A percentile compares a stretch with the other conserved stretches of the same genome.
These are phyloP conservation scores for Aspergillus pseudoglaucus DNA, from an alignment of 2,329 filamentous ascomycete genomes.

Conservation along the genomic window DNA sequence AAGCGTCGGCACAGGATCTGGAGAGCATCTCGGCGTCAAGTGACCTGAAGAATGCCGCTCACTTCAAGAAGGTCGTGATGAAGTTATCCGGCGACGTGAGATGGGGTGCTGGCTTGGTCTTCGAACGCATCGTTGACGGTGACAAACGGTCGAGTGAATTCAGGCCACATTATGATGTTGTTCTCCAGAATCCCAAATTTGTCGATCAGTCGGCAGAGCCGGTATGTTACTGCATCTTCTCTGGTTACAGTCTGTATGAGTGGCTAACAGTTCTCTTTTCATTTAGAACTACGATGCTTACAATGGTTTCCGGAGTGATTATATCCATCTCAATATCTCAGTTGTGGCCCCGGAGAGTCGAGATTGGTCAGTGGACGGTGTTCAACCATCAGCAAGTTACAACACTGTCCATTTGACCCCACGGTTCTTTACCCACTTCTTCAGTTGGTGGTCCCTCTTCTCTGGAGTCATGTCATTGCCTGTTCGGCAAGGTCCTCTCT, in stretches of 20 bases:
- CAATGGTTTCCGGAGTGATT: constrained; percentile 88
- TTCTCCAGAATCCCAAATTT: constrained; percentile 72
- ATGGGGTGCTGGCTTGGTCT: constrained; percentile 85
- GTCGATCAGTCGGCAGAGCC: constrained; percentile 53
- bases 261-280: constrained; percentile 19
- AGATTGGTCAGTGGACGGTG: constrained; percentile 73
- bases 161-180: constrained; percentile 83
- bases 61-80: constrained; percentile 98
- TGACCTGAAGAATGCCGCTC: constrained; percentile 63
- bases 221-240: constrained; percentile 23
- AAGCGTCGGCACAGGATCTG: constrained; percentile 43
- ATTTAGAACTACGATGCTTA: constrained; percentile 80
- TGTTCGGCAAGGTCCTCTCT: constrained; percentile 83
- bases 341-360: constrained; percentile 80
- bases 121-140: constrained; percentile 72
- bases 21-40: constrained; percentile 58
- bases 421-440: constrained; percentile 97
- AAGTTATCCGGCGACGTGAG: constrained; percentile 94
- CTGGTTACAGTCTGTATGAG: background rate
- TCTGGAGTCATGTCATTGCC: constrained; percentile 91
- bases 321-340: constrained; percentile 92
- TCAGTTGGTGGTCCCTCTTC: constrained; percentile 95
- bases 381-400: constrained; percentile 78
- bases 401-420: constrained; percentile 93
- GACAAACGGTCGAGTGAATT: constrained; percentile 78